phyloP scores from a whole-genome alignment of 768 basidiomycete species.

The Suillus subluteus region DNA sequence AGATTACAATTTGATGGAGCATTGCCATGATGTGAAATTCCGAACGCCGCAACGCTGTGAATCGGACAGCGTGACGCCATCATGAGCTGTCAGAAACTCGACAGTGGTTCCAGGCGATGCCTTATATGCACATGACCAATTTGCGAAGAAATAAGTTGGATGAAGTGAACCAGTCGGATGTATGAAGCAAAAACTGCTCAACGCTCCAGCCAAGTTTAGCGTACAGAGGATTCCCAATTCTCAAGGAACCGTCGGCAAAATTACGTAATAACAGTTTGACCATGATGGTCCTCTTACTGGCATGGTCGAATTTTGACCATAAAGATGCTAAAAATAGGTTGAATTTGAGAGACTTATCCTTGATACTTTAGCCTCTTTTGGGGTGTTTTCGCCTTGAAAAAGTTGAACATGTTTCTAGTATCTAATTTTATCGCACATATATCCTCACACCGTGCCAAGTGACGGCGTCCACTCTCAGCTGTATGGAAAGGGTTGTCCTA shows the following conservation, averaged over 20 bases:
- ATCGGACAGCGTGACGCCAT: background rate
- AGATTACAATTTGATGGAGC: background rate
- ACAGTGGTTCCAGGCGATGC: background rate
- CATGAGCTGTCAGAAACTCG: background rate
- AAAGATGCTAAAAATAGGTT: too few species aligned
- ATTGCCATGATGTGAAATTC: background rate
- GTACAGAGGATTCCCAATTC: too few species aligned
- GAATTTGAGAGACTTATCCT: too few species aligned
- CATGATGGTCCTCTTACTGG: background rate
- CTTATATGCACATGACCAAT: background rate
- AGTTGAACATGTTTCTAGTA: too few species aligned
- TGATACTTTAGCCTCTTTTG: too few species aligned
- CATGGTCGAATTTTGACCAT: too few species aligned
- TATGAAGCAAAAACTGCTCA: background rate
- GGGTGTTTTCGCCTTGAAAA: too few species aligned
- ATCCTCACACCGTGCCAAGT: background rate
- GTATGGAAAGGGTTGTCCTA: background rate
- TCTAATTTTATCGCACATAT: background rate
- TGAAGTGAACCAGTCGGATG: background rate
- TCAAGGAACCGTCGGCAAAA: too few species aligned
- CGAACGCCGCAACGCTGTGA: background rate
- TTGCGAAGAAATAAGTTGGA: background rate
- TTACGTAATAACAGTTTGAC: background rate
- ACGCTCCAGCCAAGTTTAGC: background rate
- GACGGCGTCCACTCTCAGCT: background rate